Base-by-base conservation (phyloP, 2,329 filamentous ascomycete species). In the Sclerotinia subarctica region DNA sequence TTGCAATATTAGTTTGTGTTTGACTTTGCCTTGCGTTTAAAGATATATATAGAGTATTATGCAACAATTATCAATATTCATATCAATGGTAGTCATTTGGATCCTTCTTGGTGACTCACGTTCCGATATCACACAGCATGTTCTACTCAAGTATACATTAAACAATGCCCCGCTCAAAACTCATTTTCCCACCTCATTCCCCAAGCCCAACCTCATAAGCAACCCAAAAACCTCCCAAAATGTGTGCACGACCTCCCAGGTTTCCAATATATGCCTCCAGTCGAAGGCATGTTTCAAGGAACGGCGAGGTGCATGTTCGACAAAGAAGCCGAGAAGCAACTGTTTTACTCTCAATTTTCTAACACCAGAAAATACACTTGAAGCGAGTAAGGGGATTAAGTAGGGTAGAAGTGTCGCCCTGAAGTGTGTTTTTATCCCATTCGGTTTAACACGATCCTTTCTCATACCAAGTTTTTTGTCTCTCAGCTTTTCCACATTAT, bases 291-390 rank as follows among this genome's bases (percentile, higher is more conserved):
- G 76, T 81, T 81, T 3, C 66, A 79, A 70, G 80, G 79, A 68
- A 79, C 77, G 66, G 76, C 78, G 5, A 84, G 82, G 82, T 80
- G 81, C 5, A 64, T 82, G 2, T 65, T 42, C 21, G 52, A 57
- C n/a, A 49, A 65, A 21, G 49, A 49, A 21, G 86, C 86, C 60
- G 77, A 81, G 60, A 74, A 82, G 83, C 71, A 69, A 79, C 13
- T 77, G 78, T 52, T 82, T 82, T 1, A 80, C 78, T 0, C 72
- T 83, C 38, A 84, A 84, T 69, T 76, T 81, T 5, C 75, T 83
- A 26, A 83, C 81, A 0, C 77, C 79, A 0, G 78, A 80, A 5
- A 78, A 79, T 0, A 77, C 81, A 26, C 75, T 77, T 56, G 74
- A 74, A 35, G 81, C 81, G 5, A 77, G 78, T 26, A 72, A 76